phyloP scores from a whole-genome alignment of 2,329 filamentous ascomycete genomes.

The Ophiosphaerella korrae region DNA sequence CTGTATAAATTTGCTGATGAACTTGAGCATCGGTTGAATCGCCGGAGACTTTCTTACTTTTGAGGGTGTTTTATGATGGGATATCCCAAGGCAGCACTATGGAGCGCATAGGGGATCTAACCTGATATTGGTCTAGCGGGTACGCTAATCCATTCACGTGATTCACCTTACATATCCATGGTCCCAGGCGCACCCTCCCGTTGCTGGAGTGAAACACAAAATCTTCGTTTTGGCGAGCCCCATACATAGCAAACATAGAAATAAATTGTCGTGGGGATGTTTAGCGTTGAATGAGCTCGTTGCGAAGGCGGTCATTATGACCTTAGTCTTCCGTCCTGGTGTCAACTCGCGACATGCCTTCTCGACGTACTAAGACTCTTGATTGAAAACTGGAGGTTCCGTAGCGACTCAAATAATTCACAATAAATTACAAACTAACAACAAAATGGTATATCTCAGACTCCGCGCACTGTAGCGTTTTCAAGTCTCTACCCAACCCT shows the following conservation, averaged over 20 bases:
- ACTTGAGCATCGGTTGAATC: background rate
- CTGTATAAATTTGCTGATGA: background rate
- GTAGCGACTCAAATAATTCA: too few species aligned
- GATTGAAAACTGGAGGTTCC: too few species aligned
- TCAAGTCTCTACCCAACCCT: slow-evolving; percentile 1
- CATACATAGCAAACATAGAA: too few species aligned
- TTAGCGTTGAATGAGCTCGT: background rate
- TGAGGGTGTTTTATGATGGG: too few species aligned
- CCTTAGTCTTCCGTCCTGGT: slow-evolving; percentile 11
- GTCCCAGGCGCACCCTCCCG: too few species aligned
- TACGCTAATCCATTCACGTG: slow-evolving; percentile 11
- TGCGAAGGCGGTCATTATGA: slow-evolving; percentile 21
- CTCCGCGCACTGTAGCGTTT: slow-evolving; percentile 5
- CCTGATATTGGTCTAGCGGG: slow-evolving; percentile 1
- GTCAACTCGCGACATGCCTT: too few species aligned
- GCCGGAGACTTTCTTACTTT: too few species aligned
- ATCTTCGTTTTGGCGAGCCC: too few species aligned
- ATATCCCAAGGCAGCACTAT: background rate
- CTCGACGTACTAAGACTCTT: background rate
- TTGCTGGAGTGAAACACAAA: too few species aligned
- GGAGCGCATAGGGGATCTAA: background rate
- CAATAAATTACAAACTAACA: background rate
- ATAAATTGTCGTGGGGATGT: background rate
- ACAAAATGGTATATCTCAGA: slow-evolving; percentile 3
- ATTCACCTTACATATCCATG: background rate